These are phyloP conservation scores for Globisporangium spiculum DNA, from an alignment of 352 stramenopile genomes.

Conservation along the genomic window DNA sequence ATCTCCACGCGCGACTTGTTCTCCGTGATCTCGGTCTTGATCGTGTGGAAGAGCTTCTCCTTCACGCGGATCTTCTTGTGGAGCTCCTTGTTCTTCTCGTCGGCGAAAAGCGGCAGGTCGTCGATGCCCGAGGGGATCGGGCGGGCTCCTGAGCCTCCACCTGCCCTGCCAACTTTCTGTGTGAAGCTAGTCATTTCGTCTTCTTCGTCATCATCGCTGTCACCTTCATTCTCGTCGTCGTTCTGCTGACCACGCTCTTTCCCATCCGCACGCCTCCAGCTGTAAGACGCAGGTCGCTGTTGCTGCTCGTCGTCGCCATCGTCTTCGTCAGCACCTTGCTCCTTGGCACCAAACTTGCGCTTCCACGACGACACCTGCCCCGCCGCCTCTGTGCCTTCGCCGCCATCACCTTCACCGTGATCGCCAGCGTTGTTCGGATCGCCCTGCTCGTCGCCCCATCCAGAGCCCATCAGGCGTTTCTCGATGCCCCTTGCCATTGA, in stretches of 20 bases:
- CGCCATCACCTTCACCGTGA: not conserved
- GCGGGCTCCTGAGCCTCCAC: conserved; percentile 15
- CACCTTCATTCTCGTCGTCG: conserved; percentile 23
- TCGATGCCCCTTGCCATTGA: conserved; percentile 15
- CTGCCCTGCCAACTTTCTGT: not conserved
- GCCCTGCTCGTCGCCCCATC: conserved; percentile 24
- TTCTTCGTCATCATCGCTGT: conserved; percentile 27
- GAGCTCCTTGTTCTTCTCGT: conserved; percentile 84
- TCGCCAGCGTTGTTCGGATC: conserved; percentile 9
- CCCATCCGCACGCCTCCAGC: conserved; percentile 63
- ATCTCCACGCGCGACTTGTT: conserved; percentile 89
- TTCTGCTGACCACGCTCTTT: conserved; percentile 26
- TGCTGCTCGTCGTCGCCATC: conserved; percentile 23
- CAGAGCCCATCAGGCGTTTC: conserved; percentile 22
- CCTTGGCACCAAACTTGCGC: conserved; percentile 21
- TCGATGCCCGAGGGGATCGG: conserved; percentile 77
- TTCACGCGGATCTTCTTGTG: conserved; percentile 80
- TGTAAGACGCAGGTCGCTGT: conserved; percentile 32
- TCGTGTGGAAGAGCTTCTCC: conserved; percentile 59
- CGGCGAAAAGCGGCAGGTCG: conserved; percentile 86
- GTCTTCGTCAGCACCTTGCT: conserved; percentile 10
- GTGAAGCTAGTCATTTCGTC: conserved; percentile 9
- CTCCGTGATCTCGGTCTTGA: conserved; percentile 73
- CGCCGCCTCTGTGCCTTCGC: conserved; percentile 18
- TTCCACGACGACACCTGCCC: conserved; percentile 14